phyloP scores from a whole-genome alignment of 768 basidiomycete genomes.

The Sarcodon sp. region DNA sequence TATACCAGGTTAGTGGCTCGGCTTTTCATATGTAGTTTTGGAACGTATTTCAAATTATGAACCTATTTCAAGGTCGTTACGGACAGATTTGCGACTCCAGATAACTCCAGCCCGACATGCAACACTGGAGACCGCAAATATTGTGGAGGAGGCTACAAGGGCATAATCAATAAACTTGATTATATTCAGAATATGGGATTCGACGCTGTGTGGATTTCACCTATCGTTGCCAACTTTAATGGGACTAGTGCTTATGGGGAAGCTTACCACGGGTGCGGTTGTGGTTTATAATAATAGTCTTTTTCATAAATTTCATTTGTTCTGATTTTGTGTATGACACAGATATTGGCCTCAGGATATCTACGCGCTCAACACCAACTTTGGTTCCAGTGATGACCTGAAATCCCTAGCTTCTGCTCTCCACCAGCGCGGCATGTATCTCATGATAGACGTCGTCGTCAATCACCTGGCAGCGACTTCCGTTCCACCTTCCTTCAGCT shows the following conservation, averaged over 20 bases:
- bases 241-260: constrained; percentile 35
- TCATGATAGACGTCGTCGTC: constrained; percentile 53
- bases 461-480: constrained; percentile 37
- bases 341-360: constrained; percentile 43
- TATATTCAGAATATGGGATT: constrained; percentile 55
- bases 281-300: background rate
- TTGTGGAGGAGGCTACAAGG: constrained; percentile 47
- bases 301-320: background rate
- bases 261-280: constrained; percentile 39
- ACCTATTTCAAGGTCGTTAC: constrained; percentile 40
- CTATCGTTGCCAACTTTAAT: constrained; percentile 35
- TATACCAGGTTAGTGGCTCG: constrained; percentile 32
- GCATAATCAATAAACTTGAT: constrained; percentile 40
- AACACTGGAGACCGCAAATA: constrained; percentile 33
- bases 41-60: background rate
- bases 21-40: background rate
- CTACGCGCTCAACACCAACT: constrained; percentile 34
- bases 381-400: constrained; percentile 39
- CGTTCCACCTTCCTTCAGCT: constrained; percentile 9
- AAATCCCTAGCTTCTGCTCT: constrained; percentile 31
- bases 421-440: constrained; percentile 39
- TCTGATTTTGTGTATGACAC: background rate
- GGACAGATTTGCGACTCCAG: constrained; percentile 45
- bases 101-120: constrained; percentile 25
- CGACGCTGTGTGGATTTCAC: constrained; percentile 48